These are phyloP conservation scores for Rhipidocladum racemiflorum DNA, from an alignment of 176 grass and related monocot species.

Conservation along the genomic window DNA sequence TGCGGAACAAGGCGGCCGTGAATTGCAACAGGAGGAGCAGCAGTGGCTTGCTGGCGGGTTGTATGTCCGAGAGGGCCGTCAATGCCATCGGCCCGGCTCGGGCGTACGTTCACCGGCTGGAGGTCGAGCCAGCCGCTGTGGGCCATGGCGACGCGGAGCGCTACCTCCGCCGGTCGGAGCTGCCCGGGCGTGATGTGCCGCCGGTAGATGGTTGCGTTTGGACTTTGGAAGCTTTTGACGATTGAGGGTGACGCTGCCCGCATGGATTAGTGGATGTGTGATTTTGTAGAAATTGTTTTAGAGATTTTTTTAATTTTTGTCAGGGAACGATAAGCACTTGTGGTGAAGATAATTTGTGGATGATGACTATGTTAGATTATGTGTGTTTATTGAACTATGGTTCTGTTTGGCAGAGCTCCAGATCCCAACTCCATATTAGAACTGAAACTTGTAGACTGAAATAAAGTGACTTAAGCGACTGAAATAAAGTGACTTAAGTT, in stretches of 20 bases:
- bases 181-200: background rate
- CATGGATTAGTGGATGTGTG: slow-evolving; percentile 13
- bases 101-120: background rate
- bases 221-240: background rate
- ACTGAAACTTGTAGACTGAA: too few species aligned
- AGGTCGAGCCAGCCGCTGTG: background rate
- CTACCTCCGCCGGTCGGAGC: background rate
- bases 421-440: too few species aligned
- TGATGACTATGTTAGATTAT: too few species aligned
- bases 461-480: too few species aligned
- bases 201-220: slow-evolving; percentile 8
- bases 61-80: slow-evolving; percentile 20
- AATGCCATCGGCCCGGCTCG: background rate
- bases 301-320: background rate
- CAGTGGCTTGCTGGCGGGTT: slow-evolving; percentile 28
- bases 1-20: background rate
- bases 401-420: too few species aligned
- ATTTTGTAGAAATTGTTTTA: background rate
- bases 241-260: background rate
- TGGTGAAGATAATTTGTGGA: slow-evolving; percentile 1
- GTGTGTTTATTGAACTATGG: too few species aligned
- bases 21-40: slow-evolving; percentile 8
- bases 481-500: too few species aligned
- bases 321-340: background rate
- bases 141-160: background rate